A percentile compares a stretch with the other conserved stretches of the same genome.
phyloP scores from a whole-genome alignment of 2,329 filamentous ascomycete genomes.

The Ophiosphaerella narmari region DNA sequence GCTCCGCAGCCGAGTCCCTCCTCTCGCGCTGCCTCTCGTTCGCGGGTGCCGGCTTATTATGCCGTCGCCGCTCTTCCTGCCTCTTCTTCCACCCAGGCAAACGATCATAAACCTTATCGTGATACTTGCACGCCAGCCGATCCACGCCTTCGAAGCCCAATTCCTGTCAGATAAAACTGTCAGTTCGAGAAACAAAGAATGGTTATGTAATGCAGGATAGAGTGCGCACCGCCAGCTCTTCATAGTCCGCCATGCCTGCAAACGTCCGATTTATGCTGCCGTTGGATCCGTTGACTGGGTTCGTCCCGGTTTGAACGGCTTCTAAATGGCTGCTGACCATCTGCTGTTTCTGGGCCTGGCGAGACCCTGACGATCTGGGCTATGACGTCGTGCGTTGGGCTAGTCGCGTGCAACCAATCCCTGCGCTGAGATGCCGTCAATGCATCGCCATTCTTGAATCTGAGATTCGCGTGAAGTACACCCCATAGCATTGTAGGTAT shows the following conservation, averaged over 20 bases:
- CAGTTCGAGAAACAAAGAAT: neutral
- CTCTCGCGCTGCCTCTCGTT: constrained; percentile 1
- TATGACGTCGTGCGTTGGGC: neutral
- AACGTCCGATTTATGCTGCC: constrained; percentile 12
- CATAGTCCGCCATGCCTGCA: constrained; percentile 28
- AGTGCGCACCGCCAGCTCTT: constrained; percentile 32
- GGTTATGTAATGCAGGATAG: neutral
- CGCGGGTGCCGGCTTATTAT: neutral
- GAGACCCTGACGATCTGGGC: neutral
- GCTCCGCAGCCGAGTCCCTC: neutral
- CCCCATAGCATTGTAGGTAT: no score
- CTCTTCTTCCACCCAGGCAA: constrained; percentile 19
- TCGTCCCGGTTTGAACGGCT: constrained; percentile 2
- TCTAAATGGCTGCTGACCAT: neutral
- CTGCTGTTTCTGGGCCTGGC: neutral
- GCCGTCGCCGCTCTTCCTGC: constrained; percentile 1
- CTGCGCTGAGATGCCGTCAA: neutral
- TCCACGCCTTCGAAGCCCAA: constrained; percentile 44
- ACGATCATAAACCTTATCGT: constrained; percentile 31
- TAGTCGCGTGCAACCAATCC: neutral
- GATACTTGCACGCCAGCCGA: constrained; percentile 33
- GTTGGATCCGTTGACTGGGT: constrained; percentile 18
- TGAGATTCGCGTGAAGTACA: no score
- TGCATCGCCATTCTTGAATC: no score
- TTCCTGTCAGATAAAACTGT: constrained; percentile 26